These are phyloP conservation scores for Dactylella cylindrospora DNA, from an alignment of 2,329 filamentous ascomycete genomes.

Conservation along the genomic window DNA sequence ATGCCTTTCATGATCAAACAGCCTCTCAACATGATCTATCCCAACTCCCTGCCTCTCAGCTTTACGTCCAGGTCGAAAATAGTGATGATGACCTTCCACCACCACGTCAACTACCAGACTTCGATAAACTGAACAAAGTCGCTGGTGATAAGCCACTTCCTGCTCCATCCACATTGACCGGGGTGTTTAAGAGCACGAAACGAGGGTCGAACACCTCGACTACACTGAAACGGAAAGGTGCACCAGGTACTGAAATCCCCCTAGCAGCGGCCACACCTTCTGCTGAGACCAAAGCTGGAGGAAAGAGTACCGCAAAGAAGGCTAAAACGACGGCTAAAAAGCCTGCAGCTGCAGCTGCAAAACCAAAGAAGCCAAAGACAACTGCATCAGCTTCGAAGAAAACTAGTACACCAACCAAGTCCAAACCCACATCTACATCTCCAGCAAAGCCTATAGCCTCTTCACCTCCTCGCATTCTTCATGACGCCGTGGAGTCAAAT, in stretches of 20 bases:
- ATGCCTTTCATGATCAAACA: too few species aligned
- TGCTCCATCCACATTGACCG: slow-evolving; percentile 25
- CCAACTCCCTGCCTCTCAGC: too few species aligned
- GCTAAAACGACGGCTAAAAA: slow-evolving; percentile 6
- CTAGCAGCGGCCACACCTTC: not conserved
- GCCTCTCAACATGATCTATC: too few species aligned
- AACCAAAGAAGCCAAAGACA: not conserved
- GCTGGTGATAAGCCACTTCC: slow-evolving; percentile 27
- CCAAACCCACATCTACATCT: not conserved
- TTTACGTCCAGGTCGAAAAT: not conserved
- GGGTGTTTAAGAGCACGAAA: slow-evolving; percentile 23
- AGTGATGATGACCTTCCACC: slow-evolving; percentile 26
- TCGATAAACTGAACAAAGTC: slow-evolving; percentile 36
- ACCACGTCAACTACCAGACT: slow-evolving; percentile 31
- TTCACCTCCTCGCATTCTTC: slow-evolving; percentile 4
- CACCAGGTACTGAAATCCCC: not conserved
- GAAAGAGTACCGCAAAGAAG: slow-evolving; percentile 4
- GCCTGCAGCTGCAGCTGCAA: not conserved
- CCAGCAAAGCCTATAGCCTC: not conserved
- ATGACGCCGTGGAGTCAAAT: slow-evolving; percentile 1
- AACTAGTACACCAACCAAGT: not conserved
- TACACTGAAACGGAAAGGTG: slow-evolving; percentile 23
- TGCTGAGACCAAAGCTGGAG: not conserved
- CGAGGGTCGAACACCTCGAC: not conserved
- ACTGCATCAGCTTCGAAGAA: slow-evolving; percentile 6